Evolutionary conservation across 305 asterid genomes (phyloP), one percentile per base, ranked within the genome.

Genomic region (Striga hermonthica): DNA sequence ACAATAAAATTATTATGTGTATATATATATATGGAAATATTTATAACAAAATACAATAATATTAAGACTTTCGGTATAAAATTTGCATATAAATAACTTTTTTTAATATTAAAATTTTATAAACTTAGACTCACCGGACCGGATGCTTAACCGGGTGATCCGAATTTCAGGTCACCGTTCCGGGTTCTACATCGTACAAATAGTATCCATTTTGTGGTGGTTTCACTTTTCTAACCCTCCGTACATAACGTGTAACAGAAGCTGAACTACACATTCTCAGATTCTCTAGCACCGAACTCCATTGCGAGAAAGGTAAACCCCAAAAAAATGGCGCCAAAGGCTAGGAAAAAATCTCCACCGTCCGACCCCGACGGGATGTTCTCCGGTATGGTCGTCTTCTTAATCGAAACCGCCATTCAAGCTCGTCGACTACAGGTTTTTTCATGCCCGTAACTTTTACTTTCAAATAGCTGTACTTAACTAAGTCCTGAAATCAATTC

Each of bases 291-390:
- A 54, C 47, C 65, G 35, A 56, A 45, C 63, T 65, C 48, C 55
- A n/a, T 39, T 12, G 68, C 12, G 52, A 4, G 56, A 50, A 40
- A 22, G 31, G 31, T 22, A 0, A 62, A 3, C 57, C 5, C 35
- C 52, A 6, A 49, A 16, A 55, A 74, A 78, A 87, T 87, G 98
- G 89, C 95, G 95, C 90, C 95, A 85, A 87, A 75, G 79, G 59
- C 78, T 50, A 86, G 45, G 83, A 83, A 65, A 52, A 81, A 78
- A 77, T 74, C 84, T 78, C 77, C 82, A 31, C 83, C 84, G 63
- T 79, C 77, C 0, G 94, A 87, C 78, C 90, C 96, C 60, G 62
- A 82, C 31, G 98, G 96, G 62, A 92, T 92, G 74, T 92, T 93
- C 79, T 74, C 86, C 7, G 89, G 83, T 16, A 83, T 93, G 82